Base-by-base conservation (phyloP, 768 basidiomycete genomes). In the Kwoniella shandongensis region DNA sequence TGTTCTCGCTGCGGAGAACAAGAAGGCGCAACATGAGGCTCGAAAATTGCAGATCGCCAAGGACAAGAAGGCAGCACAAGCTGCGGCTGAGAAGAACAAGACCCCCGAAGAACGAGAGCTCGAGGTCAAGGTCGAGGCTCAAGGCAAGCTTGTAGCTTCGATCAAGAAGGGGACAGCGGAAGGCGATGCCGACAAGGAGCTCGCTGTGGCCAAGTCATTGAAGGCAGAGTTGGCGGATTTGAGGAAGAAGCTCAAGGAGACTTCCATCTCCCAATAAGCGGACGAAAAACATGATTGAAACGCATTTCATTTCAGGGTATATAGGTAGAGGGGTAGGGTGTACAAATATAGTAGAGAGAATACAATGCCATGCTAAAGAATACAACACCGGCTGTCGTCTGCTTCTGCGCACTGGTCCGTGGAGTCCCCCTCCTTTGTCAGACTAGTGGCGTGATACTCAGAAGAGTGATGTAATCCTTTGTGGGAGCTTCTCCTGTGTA, bases 91-190 rank as follows among this genome's bases (percentile, higher is more conserved):
- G 36, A 74, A 74, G 42, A 79, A 61, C 0, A 90, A 88, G 75
- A 84, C 88, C 1, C 81, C 84, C 0, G 88, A 90, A 75, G 83
- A 84, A 30, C 75, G 85, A 25, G 85, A 83, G 3, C 78, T 89
- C 56, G 91, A 91, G 76, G 82, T 80, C 40, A 85, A 86, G 80
- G 80, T 96, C 36, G 79, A 84, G 36, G 83, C 82, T 48, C 91
- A 96, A 73, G 91, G 89, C 0, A 82, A 84, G 44, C 68, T 81
- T 17, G 88, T 97, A 15, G 82, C 89, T 32, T 75, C 79, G 49
- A 73, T 97, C 69, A 94, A 78, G 71, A 72, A 69, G 45, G 78
- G 78, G 12, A 67, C 73, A 54, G 63, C 54, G 4, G 65, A 89
- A 76, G 55, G 73, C 1, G 69, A 75, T 57, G 67, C 67, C 3